Base-by-base conservation (phyloP, 2,329 filamentous ascomycete species). In the Colletotrichum australisinense region DNA sequence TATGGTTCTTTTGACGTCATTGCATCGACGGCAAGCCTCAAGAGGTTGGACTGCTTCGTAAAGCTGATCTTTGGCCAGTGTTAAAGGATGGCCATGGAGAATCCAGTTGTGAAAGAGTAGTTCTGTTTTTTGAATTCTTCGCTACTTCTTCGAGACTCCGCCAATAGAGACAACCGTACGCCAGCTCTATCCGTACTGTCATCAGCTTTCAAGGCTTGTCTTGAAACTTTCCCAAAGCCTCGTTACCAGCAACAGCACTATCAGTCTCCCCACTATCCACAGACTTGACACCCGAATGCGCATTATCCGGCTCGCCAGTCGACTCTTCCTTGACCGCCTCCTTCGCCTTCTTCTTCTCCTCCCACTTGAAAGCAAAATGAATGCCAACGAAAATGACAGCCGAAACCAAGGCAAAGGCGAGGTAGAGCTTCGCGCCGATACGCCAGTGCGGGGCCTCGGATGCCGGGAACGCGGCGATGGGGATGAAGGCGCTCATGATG, bases 401-500 rank as follows among this genome's bases (percentile, higher is more conserved):
- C 12, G 60, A 60, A 5, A 69, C 59, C 1, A 69, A 26, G 5
- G 70, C 70, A 22, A 69, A 73, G 1, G 52, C 66, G 1, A 73
- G 60, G 6, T 73, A 73, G 1, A 65, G 8, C 16, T 73, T 73
- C 2, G 60, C 64, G 4, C 55, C 66, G 22, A 73, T 73, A 3
- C 66, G 59, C 70, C 70, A 73, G 5, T 73, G 49, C 6, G 66
- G 55, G 0, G 60, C 59, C 19, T 73, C 55, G 4, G 55, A 73
- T 1, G 66, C 55, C 0, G 66, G 70, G 5, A 69, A 69, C 11
- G 70, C 70, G 6, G 66, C 70, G 9, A 69, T 64, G 46, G 70
- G 70, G 12, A 73, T 65, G 67, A 69, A 73, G 19, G 70, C 70
- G 28, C 55, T 73, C 59, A 69, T 69, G 22, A 73, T 55, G 32